These are phyloP conservation scores for Oropetium thomaeum DNA, from an alignment of 176 grass and related monocot genomes.

Conservation along the genomic window DNA sequence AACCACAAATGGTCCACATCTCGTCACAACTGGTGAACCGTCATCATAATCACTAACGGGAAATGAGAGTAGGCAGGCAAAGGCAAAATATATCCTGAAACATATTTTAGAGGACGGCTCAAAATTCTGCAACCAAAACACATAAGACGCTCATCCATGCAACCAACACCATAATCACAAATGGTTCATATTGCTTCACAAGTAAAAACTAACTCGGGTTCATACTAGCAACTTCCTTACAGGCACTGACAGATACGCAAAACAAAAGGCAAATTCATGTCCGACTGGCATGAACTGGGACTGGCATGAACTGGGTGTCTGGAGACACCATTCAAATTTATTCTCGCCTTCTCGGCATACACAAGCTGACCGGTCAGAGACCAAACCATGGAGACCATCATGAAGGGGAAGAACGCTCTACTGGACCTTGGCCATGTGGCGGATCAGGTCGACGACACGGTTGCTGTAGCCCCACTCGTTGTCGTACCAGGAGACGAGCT, in stretches of 20 bases:
- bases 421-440: constrained; percentile 60
- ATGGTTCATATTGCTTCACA: constrained; percentile 26
- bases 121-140: background rate
- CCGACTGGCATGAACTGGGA: constrained; percentile 18
- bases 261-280: constrained; percentile 34
- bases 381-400: background rate
- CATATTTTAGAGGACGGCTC: background rate
- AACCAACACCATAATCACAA: background rate
- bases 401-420: constrained; percentile 22
- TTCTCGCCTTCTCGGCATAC: constrained; percentile 54
- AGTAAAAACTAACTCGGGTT: background rate
- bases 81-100: background rate
- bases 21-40: too few relatives aligned
- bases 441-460: constrained; percentile 70
- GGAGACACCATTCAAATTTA: constrained; percentile 41
- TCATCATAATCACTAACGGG: too few relatives aligned
- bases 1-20: too few relatives aligned
- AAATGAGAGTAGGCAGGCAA: too few relatives aligned
- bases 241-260: background rate
- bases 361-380: constrained; percentile 5
- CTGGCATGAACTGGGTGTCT: constrained; percentile 15
- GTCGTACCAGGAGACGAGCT: constrained; percentile 82
- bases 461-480: constrained; percentile 95
- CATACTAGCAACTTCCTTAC: constrained; percentile 27
- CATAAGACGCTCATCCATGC: background rate